Percentiles rank a stretch among this genome's conserved stretches.
phyloP scores from a whole-genome alignment of 208 protist genomes.

The Wallacemonas sp. region DNA sequence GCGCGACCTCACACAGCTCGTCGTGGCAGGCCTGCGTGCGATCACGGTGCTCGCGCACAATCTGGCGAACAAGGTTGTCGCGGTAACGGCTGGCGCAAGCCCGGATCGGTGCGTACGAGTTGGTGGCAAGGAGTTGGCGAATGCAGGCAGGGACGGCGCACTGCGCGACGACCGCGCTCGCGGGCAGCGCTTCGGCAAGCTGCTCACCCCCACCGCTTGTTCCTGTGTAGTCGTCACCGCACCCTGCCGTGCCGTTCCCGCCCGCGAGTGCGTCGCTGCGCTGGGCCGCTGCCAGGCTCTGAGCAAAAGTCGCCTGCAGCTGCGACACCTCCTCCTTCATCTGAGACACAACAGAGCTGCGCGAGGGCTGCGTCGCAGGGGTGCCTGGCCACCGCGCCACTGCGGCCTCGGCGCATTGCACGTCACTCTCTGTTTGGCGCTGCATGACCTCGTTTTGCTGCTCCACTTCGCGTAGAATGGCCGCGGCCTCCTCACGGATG shows the following conservation, averaged over 20 bases:
- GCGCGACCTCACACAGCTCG: conserved; percentile 3
- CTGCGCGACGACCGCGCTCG: background rate
- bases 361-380: background rate
- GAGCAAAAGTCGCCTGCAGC: conserved; percentile 23
- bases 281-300: background rate
- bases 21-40: background rate
- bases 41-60: conserved; percentile 5
- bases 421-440: conserved; percentile 41
- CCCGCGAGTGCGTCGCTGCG: background rate
- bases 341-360: background rate
- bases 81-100: conserved; percentile 1
- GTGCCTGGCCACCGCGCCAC: conserved; percentile 29
- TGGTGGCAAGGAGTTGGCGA: conserved; percentile 46
- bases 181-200: conserved; percentile 12
- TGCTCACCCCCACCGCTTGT: background rate
- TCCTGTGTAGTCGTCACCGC: too few relatives aligned
- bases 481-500: conserved; percentile 47
- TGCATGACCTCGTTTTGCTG: conserved; percentile 46
- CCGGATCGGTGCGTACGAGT: conserved; percentile 49
- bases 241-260: too few relatives aligned
- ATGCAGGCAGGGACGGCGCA: conserved; percentile 38
- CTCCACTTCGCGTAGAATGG: conserved; percentile 36
- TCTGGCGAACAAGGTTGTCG: conserved; percentile 5
- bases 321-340: conserved; percentile 21
- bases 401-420: conserved; percentile 21